phyloP scores from a whole-genome alignment of 2,329 filamentous ascomycete species.

The Sporothrix dimorphospora region DNA sequence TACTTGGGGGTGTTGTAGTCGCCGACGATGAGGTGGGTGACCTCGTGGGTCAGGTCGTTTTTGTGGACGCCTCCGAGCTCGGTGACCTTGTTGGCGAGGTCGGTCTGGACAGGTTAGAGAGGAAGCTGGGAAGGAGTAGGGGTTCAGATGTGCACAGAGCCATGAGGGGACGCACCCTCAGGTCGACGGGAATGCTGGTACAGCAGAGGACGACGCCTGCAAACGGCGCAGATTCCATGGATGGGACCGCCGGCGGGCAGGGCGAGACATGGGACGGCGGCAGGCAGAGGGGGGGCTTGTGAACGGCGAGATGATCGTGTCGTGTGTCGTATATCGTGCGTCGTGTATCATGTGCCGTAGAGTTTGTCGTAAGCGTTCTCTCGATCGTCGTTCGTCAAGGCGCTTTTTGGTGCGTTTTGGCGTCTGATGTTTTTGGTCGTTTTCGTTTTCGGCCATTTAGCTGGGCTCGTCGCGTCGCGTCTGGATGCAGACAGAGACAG shows the following conservation, averaged over 20 bases:
- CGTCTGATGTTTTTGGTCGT: neutral
- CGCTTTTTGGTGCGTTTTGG: neutral
- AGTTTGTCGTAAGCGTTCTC: no score
- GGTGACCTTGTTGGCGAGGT: conserved; percentile 65
- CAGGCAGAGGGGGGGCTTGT: neutral
- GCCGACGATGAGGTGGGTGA: conserved; percentile 92
- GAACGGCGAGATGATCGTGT: neutral
- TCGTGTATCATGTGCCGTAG: neutral
- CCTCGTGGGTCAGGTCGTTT: conserved; percentile 91
- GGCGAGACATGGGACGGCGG: conserved; percentile 29
- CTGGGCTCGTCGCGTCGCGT: conserved; percentile 27
- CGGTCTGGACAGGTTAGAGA: conserved; percentile 13
- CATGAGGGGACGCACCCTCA: conserved; percentile 61
- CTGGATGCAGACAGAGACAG: neutral
- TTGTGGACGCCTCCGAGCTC: conserved; percentile 88
- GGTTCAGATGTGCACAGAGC: neutral
- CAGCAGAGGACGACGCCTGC: conserved; percentile 80
- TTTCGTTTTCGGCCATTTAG: neutral
- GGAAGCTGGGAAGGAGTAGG: conserved; percentile 27
- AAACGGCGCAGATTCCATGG: conserved; percentile 47
- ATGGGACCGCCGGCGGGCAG: conserved; percentile 14
- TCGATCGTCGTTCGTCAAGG: neutral
- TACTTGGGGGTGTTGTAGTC: conserved; percentile 91
- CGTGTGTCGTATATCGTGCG: neutral
- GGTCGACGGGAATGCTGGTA: conserved; percentile 79